Percentiles rank a stretch among this genome's conserved stretches.
Conservation (phyloP, 441 rosid genomes). For the Francoa sonchifolia region DNA sequence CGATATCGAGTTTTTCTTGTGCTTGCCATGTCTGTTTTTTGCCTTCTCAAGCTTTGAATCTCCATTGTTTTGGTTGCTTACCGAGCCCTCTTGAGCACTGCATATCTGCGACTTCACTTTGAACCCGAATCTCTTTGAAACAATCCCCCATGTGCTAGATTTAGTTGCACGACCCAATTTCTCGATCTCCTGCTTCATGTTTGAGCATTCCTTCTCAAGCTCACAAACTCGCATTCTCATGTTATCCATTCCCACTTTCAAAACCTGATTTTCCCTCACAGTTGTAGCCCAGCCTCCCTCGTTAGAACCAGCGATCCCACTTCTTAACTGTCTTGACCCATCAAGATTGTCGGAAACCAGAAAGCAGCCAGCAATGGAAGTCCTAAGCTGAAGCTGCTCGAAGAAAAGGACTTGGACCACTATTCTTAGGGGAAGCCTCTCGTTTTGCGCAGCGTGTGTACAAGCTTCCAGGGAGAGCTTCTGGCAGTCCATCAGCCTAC, state of each 20-base stretch:
- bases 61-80: conserved; percentile 47
- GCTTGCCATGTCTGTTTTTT: conserved; percentile 46
- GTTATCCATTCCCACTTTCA: conserved; percentile 92
- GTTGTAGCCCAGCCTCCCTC: conserved; percentile 95
- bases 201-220: conserved; percentile 84
- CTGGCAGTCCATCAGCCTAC: conserved; percentile 87
- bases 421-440: conserved; percentile 77
- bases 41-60: conserved; percentile 46
- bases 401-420: too few species aligned
- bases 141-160: conserved; percentile 55
- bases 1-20: conserved; percentile 44
- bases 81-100: conserved; percentile 81
- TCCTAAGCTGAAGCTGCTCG: conserved; percentile 96
- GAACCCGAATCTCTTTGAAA: conserved; percentile 75
- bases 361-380: conserved; percentile 89
- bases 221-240: conserved; percentile 88
- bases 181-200: conserved; percentile 88
- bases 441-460: conserved; percentile 97
- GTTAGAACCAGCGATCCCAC: conserved; percentile 49
- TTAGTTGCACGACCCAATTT: conserved; percentile 56
- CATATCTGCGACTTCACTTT: conserved; percentile 94
- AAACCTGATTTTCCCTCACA: conserved; percentile 82
- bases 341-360: conserved; percentile 88
- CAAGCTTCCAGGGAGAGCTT: conserved; percentile 96
- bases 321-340: conserved; percentile 74